These are phyloP conservation scores for Umbelopsis vinacea DNA, from an alignment of 192 early-diverging fungal species.

Conservation along the genomic window DNA sequence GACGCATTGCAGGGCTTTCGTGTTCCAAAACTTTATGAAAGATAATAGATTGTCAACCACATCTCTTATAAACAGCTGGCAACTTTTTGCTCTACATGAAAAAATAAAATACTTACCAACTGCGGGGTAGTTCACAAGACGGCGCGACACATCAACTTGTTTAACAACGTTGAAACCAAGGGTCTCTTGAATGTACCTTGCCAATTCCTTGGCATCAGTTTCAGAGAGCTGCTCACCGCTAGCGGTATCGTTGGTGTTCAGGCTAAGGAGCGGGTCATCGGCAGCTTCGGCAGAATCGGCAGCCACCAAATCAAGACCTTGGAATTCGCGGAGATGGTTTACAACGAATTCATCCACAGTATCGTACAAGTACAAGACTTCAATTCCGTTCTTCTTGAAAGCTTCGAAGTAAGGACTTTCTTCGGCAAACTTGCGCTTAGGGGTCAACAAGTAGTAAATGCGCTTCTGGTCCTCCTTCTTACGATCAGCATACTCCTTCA, in stretches of 20 bases:
- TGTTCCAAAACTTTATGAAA: slow-evolving; percentile 64
- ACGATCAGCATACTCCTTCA: slow-evolving; percentile 73
- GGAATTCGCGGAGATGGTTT: slow-evolving; percentile 62
- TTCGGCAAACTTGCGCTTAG: slow-evolving; percentile 61
- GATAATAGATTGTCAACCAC: background rate
- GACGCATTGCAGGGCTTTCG: slow-evolving; percentile 72
- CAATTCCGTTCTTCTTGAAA: slow-evolving; percentile 72
- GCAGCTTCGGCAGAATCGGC: slow-evolving; percentile 50
- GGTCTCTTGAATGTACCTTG: slow-evolving; percentile 62
- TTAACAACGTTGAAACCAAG: slow-evolving; percentile 67
- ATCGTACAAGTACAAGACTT: slow-evolving; percentile 70
- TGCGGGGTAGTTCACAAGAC: slow-evolving; percentile 73
- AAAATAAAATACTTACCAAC: slow-evolving; percentile 47
- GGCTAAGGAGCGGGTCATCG: slow-evolving; percentile 40
- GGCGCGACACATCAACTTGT: slow-evolving; percentile 72
- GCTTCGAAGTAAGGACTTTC: slow-evolving; percentile 76
- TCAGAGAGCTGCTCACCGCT: slow-evolving; percentile 38
- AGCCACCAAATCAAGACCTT: slow-evolving; percentile 60
- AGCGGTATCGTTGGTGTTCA: slow-evolving; percentile 2
- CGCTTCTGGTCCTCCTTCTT: slow-evolving; percentile 75
- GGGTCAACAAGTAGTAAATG: slow-evolving; percentile 71
- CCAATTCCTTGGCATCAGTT: slow-evolving; percentile 51
- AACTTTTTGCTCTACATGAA: background rate
- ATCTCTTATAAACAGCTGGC: background rate
- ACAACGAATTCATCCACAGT: slow-evolving; percentile 64